Evolutionary conservation across 2,329 filamentous ascomycete genomes (phyloP).

Genomic region (Penicillium sp.): DNA sequence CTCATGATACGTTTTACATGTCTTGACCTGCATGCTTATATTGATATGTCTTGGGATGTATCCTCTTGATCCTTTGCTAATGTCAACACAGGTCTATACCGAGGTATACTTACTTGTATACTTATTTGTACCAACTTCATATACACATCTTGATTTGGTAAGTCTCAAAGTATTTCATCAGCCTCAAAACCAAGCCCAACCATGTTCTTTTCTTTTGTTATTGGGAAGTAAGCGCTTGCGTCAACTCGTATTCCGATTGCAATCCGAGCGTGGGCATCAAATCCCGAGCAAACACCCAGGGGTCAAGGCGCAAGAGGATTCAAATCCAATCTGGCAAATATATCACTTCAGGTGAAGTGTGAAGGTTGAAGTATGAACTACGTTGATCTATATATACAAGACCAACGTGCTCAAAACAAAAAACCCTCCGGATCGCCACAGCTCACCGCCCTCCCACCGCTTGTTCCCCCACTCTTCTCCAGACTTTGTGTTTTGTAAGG

Average conservation of each 20-base stretch:
- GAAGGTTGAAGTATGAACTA: not conserved
- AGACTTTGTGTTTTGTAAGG: not conserved
- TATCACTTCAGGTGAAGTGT: not conserved
- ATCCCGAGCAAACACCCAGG: not conserved
- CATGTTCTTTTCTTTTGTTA: not conserved
- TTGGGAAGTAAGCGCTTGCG: conserved; percentile 6
- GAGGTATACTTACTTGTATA: not conserved
- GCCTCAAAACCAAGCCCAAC: not conserved
- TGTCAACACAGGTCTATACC: not conserved
- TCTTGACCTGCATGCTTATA: not conserved
- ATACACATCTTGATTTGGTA: not conserved
- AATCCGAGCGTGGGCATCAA: conserved; percentile 13
- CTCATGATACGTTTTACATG: not conserved
- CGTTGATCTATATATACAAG: not conserved
- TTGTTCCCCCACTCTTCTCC: conserved; percentile 17
- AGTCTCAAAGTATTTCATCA: not conserved
- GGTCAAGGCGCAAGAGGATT: conserved; percentile 9
- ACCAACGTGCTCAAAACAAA: not conserved
- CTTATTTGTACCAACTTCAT: not conserved
- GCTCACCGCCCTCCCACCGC: conserved; percentile 21
- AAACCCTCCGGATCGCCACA: conserved; percentile 7
- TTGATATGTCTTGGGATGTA: not conserved
- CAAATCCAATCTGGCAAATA: not conserved
- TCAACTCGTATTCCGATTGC: conserved; percentile 18
- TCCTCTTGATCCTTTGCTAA: not conserved